phyloP scores from a whole-genome alignment of 345 rosid species.

The Brassica rapa region DNA sequence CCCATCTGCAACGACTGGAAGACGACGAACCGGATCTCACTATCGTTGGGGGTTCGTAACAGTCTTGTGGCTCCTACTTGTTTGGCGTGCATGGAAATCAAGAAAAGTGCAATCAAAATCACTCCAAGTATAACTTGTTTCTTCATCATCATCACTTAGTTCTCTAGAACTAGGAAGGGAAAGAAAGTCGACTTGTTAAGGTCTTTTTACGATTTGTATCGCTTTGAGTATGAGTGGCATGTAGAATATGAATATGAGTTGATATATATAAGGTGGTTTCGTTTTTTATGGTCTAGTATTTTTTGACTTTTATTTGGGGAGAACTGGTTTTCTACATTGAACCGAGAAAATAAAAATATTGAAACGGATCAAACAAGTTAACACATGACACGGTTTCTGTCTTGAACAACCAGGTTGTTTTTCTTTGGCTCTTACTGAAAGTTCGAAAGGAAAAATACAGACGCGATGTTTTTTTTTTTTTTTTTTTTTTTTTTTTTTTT shows the following conservation, averaged over 20 bases:
- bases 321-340: conserved; percentile 14
- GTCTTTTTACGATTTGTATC: not conserved
- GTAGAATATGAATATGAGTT: not conserved
- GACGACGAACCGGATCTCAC: conserved; percentile 22
- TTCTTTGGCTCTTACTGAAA: not conserved
- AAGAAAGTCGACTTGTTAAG: not conserved
- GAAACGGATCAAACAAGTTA: conserved; percentile 20
- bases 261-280: not conserved
- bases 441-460: not conserved
- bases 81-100: conserved; percentile 3
- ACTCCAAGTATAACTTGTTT: conserved; percentile 24
- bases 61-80: conserved; percentile 32
- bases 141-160: conserved; percentile 19
- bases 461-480: not conserved
- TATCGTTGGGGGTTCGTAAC: conserved; percentile 7
- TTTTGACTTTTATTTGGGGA: conserved; percentile 7
- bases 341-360: not conserved
- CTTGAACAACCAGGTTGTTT: not conserved
- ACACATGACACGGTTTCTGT: conserved; percentile 11
- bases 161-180: not conserved
- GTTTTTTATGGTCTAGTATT: not conserved
- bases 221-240: not conserved
- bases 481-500: too few species aligned
- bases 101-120: conserved; percentile 4
- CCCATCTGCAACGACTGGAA: conserved; percentile 27